Evolutionary conservation across 257 asterid genomes (phyloP).

Genomic region (Solanum chaucha): DNA sequence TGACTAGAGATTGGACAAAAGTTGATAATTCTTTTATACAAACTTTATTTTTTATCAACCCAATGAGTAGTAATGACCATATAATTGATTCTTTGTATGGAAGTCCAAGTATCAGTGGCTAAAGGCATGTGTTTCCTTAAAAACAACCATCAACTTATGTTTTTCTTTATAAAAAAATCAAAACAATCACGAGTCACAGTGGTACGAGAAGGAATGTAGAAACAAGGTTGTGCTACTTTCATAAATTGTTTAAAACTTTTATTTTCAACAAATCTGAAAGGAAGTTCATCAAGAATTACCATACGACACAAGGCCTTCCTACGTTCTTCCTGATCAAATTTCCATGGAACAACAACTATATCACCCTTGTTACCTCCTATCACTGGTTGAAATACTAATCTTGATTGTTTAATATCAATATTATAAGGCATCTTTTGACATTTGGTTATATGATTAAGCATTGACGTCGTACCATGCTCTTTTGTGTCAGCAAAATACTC

Average conservation of each 20-base stretch:
- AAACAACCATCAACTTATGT: background rate
- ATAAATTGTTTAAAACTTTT: background rate
- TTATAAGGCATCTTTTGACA: background rate
- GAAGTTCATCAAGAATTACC: background rate
- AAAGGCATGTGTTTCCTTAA: background rate
- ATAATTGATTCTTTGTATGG: background rate
- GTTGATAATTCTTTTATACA: background rate
- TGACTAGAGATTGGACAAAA: background rate
- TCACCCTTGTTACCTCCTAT: background rate
- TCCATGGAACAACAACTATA: background rate
- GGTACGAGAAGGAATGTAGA: background rate
- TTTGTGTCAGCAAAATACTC: background rate
- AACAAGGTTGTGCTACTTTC: background rate
- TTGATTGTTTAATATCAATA: background rate
- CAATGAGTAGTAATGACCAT: background rate
- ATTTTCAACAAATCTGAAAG: no score
- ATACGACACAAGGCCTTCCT: background rate
- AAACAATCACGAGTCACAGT: background rate
- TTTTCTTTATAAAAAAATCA: background rate
- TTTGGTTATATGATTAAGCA: background rate
- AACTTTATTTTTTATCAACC: background rate
- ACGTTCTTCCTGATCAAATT: background rate
- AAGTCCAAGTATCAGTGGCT: background rate
- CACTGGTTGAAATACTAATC: background rate
- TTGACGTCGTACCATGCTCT: background rate